Percentiles rank a stretch among this genome's conserved stretches.
phyloP scores from a whole-genome alignment of 73 alveolate species.

The Paramecium tetraurelia region DNA sequence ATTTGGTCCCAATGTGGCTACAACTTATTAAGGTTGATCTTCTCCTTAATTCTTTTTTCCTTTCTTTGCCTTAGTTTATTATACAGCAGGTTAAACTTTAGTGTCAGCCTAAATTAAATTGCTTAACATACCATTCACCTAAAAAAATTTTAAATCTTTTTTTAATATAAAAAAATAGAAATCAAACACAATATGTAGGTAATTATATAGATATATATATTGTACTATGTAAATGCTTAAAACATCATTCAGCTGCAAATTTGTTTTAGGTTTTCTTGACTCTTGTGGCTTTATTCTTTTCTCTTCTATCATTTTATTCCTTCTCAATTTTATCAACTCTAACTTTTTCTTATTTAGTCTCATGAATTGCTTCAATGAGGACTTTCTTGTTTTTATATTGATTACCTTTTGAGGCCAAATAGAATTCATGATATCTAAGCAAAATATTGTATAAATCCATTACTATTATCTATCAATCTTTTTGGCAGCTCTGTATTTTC shows the following conservation, averaged over 20 bases:
- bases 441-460: not conserved
- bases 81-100: not conserved
- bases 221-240: not conserved
- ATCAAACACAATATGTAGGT: not conserved
- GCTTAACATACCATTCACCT: slow-evolving; percentile 26
- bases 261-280: slow-evolving; percentile 45
- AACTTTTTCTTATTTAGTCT: slow-evolving; percentile 71
- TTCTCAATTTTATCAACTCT: slow-evolving; percentile 57
- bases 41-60: slow-evolving; percentile 3
- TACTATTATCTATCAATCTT: slow-evolving; percentile 93
- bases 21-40: slow-evolving; percentile 36
- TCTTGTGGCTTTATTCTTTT: slow-evolving; percentile 57
- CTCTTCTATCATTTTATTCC: slow-evolving; percentile 63
- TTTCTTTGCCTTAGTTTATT: slow-evolving; percentile 19
- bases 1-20: slow-evolving; percentile 49
- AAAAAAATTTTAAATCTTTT: slow-evolving; percentile 48
- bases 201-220: not conserved
- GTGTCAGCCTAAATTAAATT: slow-evolving; percentile 22
- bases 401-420: slow-evolving; percentile 96
- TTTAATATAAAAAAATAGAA: slow-evolving; percentile 40
- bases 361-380: slow-evolving; percentile 96
- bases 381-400: slow-evolving; percentile 95
- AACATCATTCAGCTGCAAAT: slow-evolving; percentile 14
- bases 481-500: slow-evolving; percentile 95
- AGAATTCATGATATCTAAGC: slow-evolving; percentile 90